Conservation (phyloP, 1,139 yeast genomes). For the Sugiyamaella pinicola region DNA sequence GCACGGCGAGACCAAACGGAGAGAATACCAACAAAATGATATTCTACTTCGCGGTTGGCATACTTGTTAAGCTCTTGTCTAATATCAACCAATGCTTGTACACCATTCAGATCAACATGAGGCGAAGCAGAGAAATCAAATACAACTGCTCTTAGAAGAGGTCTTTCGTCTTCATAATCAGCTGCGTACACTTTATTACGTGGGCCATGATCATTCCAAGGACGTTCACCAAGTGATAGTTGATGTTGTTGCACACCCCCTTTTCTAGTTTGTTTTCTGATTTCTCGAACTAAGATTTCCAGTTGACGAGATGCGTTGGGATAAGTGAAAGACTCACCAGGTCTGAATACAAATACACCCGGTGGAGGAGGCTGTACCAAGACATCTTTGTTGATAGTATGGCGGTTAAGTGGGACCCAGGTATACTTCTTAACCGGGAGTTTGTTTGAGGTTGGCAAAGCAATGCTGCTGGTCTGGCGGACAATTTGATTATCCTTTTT, state of each 20-base stretch:
- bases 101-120: slow-evolving; percentile 74
- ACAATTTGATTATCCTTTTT: slow-evolving; percentile 7
- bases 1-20: slow-evolving; percentile 87
- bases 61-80: slow-evolving; percentile 70
- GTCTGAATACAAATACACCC: slow-evolving; percentile 84
- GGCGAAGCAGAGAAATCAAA: slow-evolving; percentile 80
- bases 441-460: slow-evolving; percentile 3
- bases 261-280: slow-evolving; percentile 61
- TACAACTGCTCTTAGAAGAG: slow-evolving; percentile 68
- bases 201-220: slow-evolving; percentile 93
- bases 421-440: slow-evolving; percentile 26
- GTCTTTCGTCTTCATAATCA: slow-evolving; percentile 55
- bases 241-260: slow-evolving; percentile 51
- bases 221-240: slow-evolving; percentile 63
- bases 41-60: slow-evolving; percentile 83
- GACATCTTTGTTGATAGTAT: slow-evolving; percentile 59
- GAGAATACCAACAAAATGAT: slow-evolving; percentile 82
- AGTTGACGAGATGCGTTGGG: slow-evolving; percentile 77
- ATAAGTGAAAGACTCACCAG: slow-evolving; percentile 78
- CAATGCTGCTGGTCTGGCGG: not conserved
- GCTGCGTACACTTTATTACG: slow-evolving; percentile 37
- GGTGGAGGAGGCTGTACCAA: slow-evolving; percentile 79
- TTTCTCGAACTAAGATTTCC: slow-evolving; percentile 70
- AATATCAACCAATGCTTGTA: slow-evolving; percentile 76
- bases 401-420: slow-evolving; percentile 77